phyloP scores from a whole-genome alignment of 1,284 basidiomycete species.

The Ganoderma leucocontextum region DNA sequence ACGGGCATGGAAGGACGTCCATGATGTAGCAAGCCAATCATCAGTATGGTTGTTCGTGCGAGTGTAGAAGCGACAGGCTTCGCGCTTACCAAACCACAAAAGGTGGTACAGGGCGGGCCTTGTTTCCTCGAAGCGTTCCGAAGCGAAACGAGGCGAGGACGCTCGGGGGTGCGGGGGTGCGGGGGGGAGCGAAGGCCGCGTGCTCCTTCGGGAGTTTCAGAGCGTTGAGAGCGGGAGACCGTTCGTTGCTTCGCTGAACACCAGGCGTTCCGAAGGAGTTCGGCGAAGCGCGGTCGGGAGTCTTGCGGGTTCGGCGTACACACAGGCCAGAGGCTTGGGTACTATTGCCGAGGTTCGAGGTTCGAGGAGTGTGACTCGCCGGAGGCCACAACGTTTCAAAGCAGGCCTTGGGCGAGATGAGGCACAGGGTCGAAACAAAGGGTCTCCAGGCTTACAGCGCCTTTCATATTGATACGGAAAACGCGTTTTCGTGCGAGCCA shows the following conservation, averaged over 20 bases:
- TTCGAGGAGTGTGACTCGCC: not conserved
- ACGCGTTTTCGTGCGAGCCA: too few species aligned
- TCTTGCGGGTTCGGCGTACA: not conserved
- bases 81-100: slow-evolving; percentile 3
- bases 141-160: not conserved
- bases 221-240: not conserved
- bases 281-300: not conserved
- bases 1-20: not conserved
- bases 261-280: not conserved
- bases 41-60: not conserved
- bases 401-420: not conserved
- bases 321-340: not conserved
- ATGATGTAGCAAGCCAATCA: not conserved
- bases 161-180: too few species aligned
- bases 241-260: not conserved
- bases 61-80: not conserved
- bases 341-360: not conserved
- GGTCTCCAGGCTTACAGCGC: not conserved
- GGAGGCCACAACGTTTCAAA: not conserved
- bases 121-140: not conserved
- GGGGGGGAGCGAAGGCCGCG: not conserved
- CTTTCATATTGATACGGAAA: too few species aligned
- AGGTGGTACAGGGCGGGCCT: not conserved
- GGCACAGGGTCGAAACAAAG: not conserved
- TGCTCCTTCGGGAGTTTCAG: slow-evolving; percentile 3